Base-by-base conservation (phyloP, 257 asterid species). In the Pogostemon cablin region DNA sequence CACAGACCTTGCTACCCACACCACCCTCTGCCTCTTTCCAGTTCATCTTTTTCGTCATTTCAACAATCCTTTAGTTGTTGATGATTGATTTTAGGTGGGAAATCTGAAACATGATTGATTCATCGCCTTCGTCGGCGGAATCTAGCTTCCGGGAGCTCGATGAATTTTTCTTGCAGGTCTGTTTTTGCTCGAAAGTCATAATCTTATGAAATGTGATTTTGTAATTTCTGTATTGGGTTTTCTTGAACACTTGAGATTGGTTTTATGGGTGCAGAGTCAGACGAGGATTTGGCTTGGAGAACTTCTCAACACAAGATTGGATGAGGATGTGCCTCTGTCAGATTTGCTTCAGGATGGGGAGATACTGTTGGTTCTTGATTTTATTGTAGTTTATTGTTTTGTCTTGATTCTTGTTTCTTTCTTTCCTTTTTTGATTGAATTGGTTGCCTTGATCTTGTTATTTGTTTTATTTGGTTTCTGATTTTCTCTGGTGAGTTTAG, bases 291-390 rank as follows among this genome's bases (percentile, higher is more conserved):
- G 96, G 96, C 86, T 92, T 15, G 95, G 96, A 39, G 92, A 92
- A 75, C 90, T 90, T 69, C 81, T 92, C 6, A 73, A 71, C 38
- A 72, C 77, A 60, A 83, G 91, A 75, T 81, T 92, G 60, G 85
- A 88, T 75, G 92, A 88, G 59, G 84, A 82, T 69, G 62, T 78
- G 69, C 77, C 76, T 72, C 80, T 92, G 62, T 82, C 98, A n/a
- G 95, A 92, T 85, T 85, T 85, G 84, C 96, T 92, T 79, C 92
- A 91, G 38, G 96, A 92, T 86, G 98, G 96, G 39, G 96, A 90
- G 75, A 86, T 92, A 69, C 77, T 92, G 98, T 92, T 69, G 73
- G 96, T 70, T 62, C 72, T 79, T 71, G 39, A 20, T 40, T 53
- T 62, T 15, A 15, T 15, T 15, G 17, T 15, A 15, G 17, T 40